phyloP scores from a whole-genome alignment of 2,329 filamentous ascomycete genomes.

The Sphaceloma murrayae region DNA sequence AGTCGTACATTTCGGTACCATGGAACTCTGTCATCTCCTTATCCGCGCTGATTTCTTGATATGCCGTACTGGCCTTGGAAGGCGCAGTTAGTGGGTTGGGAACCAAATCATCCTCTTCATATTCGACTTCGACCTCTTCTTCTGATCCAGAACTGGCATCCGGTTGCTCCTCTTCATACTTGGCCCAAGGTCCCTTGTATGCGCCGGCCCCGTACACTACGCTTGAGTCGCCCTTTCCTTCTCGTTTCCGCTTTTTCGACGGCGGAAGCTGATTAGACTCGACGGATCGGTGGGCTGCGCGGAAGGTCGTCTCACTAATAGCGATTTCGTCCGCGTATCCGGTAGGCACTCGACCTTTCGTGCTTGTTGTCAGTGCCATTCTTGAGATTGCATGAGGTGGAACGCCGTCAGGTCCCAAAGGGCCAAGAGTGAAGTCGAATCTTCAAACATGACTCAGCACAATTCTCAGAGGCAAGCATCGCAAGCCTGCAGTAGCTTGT shows the following conservation, averaged over 20 bases:
- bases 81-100: conserved; percentile 52
- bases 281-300: conserved; percentile 74
- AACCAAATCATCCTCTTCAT: conserved; percentile 63
- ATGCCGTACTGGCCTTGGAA: conserved; percentile 44
- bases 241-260: conserved; percentile 68
- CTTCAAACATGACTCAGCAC: conserved; percentile 16
- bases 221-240: conserved; percentile 73
- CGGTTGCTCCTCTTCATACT: conserved; percentile 66
- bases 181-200: conserved; percentile 93
- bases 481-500: no score
- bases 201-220: conserved; percentile 78
- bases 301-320: conserved; percentile 84
- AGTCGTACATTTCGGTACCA: conserved; percentile 74
- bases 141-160: conserved; percentile 60
- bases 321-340: conserved; percentile 80
- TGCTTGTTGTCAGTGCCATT: conserved; percentile 26
- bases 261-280: conserved; percentile 45
- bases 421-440: conserved; percentile 4
- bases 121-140: conserved; percentile 58
- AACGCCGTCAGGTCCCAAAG: not conserved
- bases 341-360: conserved; percentile 48
- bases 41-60: conserved; percentile 36
- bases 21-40: conserved; percentile 80
- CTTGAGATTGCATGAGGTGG: not conserved
- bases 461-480: no score